Evolutionary conservation across 2,329 filamentous ascomycete species (phyloP).

Genomic region (Aspergillus ustus): DNA sequence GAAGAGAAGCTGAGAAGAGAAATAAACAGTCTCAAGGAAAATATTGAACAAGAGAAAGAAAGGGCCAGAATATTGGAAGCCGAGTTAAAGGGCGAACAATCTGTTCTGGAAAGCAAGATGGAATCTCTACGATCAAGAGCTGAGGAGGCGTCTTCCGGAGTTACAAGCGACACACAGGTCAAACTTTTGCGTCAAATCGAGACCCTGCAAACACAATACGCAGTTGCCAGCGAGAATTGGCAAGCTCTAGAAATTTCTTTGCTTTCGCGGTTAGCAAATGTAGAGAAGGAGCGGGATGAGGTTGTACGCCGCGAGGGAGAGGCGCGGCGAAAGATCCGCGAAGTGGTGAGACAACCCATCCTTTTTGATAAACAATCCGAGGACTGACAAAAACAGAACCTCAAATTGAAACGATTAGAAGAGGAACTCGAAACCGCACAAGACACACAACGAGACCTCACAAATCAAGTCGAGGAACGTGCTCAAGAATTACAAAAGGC

Average conservation of each 20-base stretch:
- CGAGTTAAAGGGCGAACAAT: constrained; percentile 79
- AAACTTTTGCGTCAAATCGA: constrained; percentile 94
- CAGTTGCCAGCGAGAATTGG: constrained; percentile 95
- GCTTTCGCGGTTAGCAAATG: constrained; percentile 71
- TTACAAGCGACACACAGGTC: constrained; percentile 79
- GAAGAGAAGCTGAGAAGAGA: constrained; percentile 73
- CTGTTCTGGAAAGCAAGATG: constrained; percentile 81
- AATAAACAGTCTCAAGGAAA: constrained; percentile 72
- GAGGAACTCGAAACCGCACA: constrained; percentile 77
- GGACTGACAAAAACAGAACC: constrained; percentile 55
- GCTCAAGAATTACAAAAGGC: constrained; percentile 61
- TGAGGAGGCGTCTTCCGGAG: constrained; percentile 86
- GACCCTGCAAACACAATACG: constrained; percentile 92
- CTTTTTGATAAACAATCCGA: not conserved
- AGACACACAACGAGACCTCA: constrained; percentile 45
- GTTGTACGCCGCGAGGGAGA: constrained; percentile 81
- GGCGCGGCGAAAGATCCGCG: constrained; percentile 84
- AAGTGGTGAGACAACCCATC: constrained; percentile 65
- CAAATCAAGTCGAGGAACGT: constrained; percentile 65
- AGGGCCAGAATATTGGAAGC: constrained; percentile 69
- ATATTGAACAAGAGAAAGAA: constrained; percentile 73
- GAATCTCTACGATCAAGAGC: constrained; percentile 83
- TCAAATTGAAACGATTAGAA: constrained; percentile 70
- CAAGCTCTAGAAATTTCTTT: constrained; percentile 91
- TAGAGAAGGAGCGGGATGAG: constrained; percentile 93